Percentiles rank a stretch among this genome's conserved stretches.
phyloP scores from a whole-genome alignment of 371 early-diverging fungal genomes.

The Parasitella parasitica region DNA sequence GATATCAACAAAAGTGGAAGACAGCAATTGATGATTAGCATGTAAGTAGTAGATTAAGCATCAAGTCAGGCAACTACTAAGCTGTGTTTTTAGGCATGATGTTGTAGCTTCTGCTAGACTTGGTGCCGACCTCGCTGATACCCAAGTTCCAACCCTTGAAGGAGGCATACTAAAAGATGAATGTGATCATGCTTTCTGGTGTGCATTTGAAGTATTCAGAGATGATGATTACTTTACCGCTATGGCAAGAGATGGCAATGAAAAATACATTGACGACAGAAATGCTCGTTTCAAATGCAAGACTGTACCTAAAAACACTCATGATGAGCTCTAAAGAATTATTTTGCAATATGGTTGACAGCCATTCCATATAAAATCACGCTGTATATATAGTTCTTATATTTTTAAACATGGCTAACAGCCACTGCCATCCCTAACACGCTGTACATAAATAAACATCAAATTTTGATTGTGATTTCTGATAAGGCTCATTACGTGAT shows the following conservation, averaged over 20 bases:
- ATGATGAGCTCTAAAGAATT: slow-evolving; percentile 4
- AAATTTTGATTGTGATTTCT: too few species aligned
- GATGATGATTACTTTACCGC: slow-evolving; percentile 19
- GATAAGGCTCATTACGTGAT: neutral
- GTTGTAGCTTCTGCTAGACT: slow-evolving; percentile 27
- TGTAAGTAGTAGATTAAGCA: slow-evolving; percentile 12
- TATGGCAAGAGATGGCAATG: slow-evolving; percentile 14
- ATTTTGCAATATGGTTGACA: slow-evolving; percentile 15
- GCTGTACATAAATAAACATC: slow-evolving; percentile 11
- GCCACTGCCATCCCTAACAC: slow-evolving; percentile 3
- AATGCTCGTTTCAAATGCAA: slow-evolving; percentile 22
- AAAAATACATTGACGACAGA: slow-evolving; percentile 19
- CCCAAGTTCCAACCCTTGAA: slow-evolving; percentile 19
- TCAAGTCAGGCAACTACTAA: neutral
- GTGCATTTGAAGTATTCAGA: slow-evolving; percentile 24
- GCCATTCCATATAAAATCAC: slow-evolving; percentile 27
- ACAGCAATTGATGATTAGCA: slow-evolving; percentile 31
- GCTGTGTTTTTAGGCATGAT: slow-evolving; percentile 17
- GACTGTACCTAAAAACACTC: neutral
- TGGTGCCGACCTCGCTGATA: slow-evolving; percentile 28
- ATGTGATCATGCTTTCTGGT: slow-evolving; percentile 38
- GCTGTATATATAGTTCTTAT: slow-evolving; percentile 10
- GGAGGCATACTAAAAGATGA: slow-evolving; percentile 35
- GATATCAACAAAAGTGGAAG: slow-evolving; percentile 39
- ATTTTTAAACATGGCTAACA: slow-evolving; percentile 4